phyloP scores from a whole-genome alignment of 495 filamentous ascomycete genomes.

The Lasiosphaeris hirsuta region DNA sequence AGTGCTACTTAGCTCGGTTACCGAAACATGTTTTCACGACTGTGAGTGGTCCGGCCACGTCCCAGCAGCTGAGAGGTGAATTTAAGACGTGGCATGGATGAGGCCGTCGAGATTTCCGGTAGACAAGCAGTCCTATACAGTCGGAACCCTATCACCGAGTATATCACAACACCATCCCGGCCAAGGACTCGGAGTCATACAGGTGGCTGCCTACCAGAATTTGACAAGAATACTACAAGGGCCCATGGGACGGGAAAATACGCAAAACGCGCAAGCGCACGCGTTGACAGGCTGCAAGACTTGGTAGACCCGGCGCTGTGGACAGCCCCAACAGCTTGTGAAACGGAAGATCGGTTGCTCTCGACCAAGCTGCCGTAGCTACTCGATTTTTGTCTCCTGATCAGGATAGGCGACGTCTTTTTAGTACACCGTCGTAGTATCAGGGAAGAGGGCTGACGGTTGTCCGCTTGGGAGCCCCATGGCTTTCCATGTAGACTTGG shows the following conservation, averaged over 20 bases:
- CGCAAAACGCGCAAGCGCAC: neutral
- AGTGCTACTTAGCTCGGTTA: neutral
- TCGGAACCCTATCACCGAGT: no score
- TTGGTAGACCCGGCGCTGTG: neutral
- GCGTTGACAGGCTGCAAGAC: conserved; percentile 2
- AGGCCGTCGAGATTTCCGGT: neutral
- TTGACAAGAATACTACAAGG: neutral
- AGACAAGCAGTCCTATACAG: neutral
- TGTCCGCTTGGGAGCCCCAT: no score
- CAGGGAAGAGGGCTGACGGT: no score
- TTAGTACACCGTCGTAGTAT: no score
- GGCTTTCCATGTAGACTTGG: neutral
- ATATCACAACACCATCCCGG: no score
- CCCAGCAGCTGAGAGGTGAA: conserved; percentile 6
- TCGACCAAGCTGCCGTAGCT: no score
- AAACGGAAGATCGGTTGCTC: no score
- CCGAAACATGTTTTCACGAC: neutral
- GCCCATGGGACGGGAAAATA: conserved; percentile 2
- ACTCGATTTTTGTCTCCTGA: no score
- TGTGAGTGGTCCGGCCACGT: conserved; percentile 5
- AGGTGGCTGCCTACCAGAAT: no score
- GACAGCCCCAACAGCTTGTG: no score
- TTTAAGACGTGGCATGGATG: neutral
- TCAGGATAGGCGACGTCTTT: no score
- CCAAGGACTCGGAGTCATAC: no score